Evolutionary conservation across 345 rosid genomes (phyloP).

Genomic region (Populus davidiana): DNA sequence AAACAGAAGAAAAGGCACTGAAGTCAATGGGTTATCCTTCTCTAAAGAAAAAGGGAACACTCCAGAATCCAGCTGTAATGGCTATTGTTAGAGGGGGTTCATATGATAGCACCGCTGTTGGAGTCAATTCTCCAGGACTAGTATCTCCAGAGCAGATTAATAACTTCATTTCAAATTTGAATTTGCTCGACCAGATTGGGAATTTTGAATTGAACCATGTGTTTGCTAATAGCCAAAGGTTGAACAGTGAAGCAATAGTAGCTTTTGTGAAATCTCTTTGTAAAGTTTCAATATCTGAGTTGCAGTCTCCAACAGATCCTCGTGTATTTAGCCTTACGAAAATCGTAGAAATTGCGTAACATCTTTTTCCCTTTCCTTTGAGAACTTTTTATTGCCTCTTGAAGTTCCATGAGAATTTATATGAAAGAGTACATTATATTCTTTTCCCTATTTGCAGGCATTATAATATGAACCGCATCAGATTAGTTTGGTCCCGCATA

Average conservation of each 20-base stretch:
- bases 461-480: slow-evolving; percentile 94
- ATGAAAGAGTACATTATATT: background rate
- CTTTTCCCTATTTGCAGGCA: slow-evolving; percentile 54
- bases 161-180: slow-evolving; percentile 79
- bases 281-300: slow-evolving; percentile 88
- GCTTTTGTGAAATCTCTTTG: slow-evolving; percentile 92
- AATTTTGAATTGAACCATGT: slow-evolving; percentile 89
- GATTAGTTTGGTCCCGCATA: slow-evolving; percentile 95
- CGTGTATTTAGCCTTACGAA: slow-evolving; percentile 97
- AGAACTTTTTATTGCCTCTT: background rate
- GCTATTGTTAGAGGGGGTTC: slow-evolving; percentile 98
- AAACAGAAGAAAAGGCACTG: slow-evolving; percentile 57
- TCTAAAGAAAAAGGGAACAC: slow-evolving; percentile 77
- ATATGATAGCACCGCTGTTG: slow-evolving; percentile 74
- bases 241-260: slow-evolving; percentile 90
- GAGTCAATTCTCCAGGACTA: slow-evolving; percentile 57
- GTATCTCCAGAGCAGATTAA: slow-evolving; percentile 76
- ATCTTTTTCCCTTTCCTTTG: slow-evolving; percentile 16
- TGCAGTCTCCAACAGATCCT: slow-evolving; percentile 98
- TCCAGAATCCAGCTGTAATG: slow-evolving; percentile 89
- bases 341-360: slow-evolving; percentile 95
- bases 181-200: slow-evolving; percentile 95
- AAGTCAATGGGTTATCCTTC: slow-evolving; percentile 60
- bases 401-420: background rate
- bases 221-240: slow-evolving; percentile 90